Percentiles rank a stretch among this genome's conserved stretches.
These are phyloP conservation scores for Aspergillus ellipticus DNA, from an alignment of 495 filamentous ascomycete species.

Conservation along the genomic window DNA sequence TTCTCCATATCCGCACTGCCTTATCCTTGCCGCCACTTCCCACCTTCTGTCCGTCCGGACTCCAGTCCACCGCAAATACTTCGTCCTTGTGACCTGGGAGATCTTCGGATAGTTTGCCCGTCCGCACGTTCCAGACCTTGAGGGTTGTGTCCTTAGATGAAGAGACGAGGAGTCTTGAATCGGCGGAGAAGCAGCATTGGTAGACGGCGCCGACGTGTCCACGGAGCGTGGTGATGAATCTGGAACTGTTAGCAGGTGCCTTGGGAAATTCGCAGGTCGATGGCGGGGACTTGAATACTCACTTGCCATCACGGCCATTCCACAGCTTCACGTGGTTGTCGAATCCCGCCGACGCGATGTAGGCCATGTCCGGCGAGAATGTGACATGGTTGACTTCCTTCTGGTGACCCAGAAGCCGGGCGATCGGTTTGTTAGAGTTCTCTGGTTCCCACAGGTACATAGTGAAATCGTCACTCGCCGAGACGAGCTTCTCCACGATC, in stretches of 20 bases:
- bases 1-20: constrained; percentile 78
- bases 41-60: constrained; percentile 77
- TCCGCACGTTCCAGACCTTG: constrained; percentile 89
- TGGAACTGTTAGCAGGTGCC: constrained; percentile 15
- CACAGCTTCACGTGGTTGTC: constrained; percentile 93
- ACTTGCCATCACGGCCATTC: constrained; percentile 66
- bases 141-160: constrained; percentile 89
- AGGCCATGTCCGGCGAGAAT: constrained; percentile 82
- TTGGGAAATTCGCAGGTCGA: background rate
- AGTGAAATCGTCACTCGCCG: constrained; percentile 91
- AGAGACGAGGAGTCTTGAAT: constrained; percentile 80
- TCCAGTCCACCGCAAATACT: constrained; percentile 93
- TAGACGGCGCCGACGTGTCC: constrained; percentile 95
- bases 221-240: constrained; percentile 78
- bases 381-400: constrained; percentile 95
- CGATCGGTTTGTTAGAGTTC: constrained; percentile 73
- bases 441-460: constrained; percentile 95
- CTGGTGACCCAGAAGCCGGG: constrained; percentile 87
- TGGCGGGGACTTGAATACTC: constrained; percentile 20
- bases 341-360: constrained; percentile 84
- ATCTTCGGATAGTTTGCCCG: constrained; percentile 78
- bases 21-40: constrained; percentile 93
- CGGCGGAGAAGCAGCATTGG: constrained; percentile 84
- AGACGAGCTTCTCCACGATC: constrained; percentile 81
- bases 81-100: constrained; percentile 93